Conservation (phyloP, 495 filamentous ascomycete genomes). For the Neurospora tetrasperma region DNA sequence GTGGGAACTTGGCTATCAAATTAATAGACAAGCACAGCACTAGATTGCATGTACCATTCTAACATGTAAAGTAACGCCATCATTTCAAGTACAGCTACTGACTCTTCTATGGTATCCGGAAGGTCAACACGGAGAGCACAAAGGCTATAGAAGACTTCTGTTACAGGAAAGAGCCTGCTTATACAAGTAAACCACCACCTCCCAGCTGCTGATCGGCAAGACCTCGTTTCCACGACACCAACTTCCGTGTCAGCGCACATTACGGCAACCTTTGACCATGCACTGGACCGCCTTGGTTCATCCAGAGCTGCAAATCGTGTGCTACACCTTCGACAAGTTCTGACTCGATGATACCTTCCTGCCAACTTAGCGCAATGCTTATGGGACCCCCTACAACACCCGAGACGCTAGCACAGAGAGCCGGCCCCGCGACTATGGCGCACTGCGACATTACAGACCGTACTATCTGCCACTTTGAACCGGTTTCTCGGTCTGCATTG, state of each 20-base stretch:
- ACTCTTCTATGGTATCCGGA: neutral
- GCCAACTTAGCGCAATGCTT: constrained; percentile 22
- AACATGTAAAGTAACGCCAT: neutral
- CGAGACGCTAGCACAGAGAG: constrained; percentile 20
- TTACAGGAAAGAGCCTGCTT: neutral
- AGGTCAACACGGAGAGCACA: neutral
- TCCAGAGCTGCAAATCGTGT: constrained; percentile 19
- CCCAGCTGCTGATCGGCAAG: neutral
- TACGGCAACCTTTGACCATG: neutral
- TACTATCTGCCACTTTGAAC: constrained; percentile 16
- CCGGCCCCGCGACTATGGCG: constrained; percentile 20
- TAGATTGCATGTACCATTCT: neutral
- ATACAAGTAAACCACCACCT: neutral
- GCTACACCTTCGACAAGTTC: constrained; percentile 18
- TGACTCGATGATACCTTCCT: constrained; percentile 20
- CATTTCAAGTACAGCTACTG: neutral
- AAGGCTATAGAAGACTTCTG: neutral
- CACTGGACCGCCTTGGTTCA: constrained; percentile 6
- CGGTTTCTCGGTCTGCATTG: neutral
- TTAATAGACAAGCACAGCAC: too few relatives aligned
- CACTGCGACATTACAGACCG: constrained; percentile 26
- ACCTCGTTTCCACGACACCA: neutral
- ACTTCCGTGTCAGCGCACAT: neutral
- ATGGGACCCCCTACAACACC: constrained; percentile 19
- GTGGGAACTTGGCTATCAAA: too few relatives aligned